Conservation (phyloP, 169 alveolate genomes). For the Perkinsus chesapeaki region DNA sequence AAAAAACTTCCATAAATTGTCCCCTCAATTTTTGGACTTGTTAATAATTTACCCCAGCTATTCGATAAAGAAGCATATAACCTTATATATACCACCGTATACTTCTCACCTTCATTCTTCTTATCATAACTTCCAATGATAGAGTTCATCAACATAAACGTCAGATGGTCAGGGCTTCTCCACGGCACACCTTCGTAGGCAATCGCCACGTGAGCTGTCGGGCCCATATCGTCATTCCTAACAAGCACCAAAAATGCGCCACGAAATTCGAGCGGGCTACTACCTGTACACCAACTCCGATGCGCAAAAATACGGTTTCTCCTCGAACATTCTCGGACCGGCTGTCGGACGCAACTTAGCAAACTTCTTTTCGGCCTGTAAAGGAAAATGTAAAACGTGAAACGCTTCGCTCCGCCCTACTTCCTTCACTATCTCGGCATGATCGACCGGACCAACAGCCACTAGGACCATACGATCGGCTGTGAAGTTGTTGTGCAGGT, state of each 20-base stretch:
- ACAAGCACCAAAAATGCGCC: slow-evolving; percentile 9
- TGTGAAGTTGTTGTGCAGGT: slow-evolving; percentile 73
- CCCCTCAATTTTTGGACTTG: too few species aligned
- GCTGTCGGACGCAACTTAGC: slow-evolving; percentile 7
- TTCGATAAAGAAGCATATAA: too few species aligned
- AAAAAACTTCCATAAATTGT: too few species aligned
- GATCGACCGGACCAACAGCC: slow-evolving; percentile 26
- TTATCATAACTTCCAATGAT: slow-evolving; percentile 78
- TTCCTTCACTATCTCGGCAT: slow-evolving; percentile 16
- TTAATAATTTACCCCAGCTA: too few species aligned
- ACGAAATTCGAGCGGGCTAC: not conserved
- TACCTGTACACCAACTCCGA: slow-evolving; percentile 21
- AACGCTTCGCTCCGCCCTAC: not conserved
- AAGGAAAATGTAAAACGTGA: not conserved
- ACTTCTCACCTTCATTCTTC: slow-evolving; percentile 48
- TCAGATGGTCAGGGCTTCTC: slow-evolving; percentile 83
- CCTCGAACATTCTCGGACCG: slow-evolving; percentile 12
- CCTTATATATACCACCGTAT: not conserved
- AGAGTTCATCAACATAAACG: slow-evolving; percentile 85
- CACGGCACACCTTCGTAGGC: slow-evolving; percentile 87
- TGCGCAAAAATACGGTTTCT: slow-evolving; percentile 31
- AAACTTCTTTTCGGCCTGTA: slow-evolving; percentile 18
- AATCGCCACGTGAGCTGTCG: slow-evolving; percentile 76
- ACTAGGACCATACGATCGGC: slow-evolving; percentile 72
- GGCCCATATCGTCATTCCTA: slow-evolving; percentile 62